These are phyloP conservation scores for Hydrangea macrophylla DNA, from an alignment of 148 eudicot genomes.

Conservation along the genomic window DNA sequence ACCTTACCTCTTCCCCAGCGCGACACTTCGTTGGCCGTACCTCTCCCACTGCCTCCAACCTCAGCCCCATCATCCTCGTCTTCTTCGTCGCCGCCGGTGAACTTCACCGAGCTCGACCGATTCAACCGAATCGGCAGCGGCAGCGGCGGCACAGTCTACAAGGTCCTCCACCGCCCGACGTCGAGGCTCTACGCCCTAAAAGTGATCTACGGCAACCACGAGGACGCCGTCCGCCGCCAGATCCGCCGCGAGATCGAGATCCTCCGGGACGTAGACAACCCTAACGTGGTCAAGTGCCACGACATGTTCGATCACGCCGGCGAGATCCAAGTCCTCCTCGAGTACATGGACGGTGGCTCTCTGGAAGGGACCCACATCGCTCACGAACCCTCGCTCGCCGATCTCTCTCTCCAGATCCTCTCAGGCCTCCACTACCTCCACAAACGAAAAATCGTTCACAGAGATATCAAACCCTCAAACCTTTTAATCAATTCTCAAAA, in stretches of 20 bases:
- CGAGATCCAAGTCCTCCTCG: slow-evolving; percentile 26
- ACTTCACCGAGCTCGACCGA: slow-evolving; percentile 6
- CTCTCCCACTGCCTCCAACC: background rate
- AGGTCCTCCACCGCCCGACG: slow-evolving; percentile 24
- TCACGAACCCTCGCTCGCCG: slow-evolving; percentile 22
- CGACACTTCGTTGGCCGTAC: background rate
- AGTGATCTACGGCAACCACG: slow-evolving; percentile 19
- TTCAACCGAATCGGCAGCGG: slow-evolving; percentile 15
- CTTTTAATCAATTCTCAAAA: slow-evolving; percentile 19
- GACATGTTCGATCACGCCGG: slow-evolving; percentile 25
- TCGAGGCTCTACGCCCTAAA: slow-evolving; percentile 16
- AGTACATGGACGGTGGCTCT: slow-evolving; percentile 36
- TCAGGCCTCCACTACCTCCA: slow-evolving; percentile 30
- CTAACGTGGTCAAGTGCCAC: slow-evolving; percentile 32
- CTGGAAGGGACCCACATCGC: slow-evolving; percentile 16
- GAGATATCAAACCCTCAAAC: slow-evolving; percentile 35
- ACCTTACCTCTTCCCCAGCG: slow-evolving; percentile 6
- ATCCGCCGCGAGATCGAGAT: slow-evolving; percentile 27
- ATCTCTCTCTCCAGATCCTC: slow-evolving; percentile 20
- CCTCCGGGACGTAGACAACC: slow-evolving; percentile 26
- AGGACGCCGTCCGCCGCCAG: slow-evolving; percentile 15
- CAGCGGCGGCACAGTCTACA: slow-evolving; percentile 26
- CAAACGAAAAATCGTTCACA: slow-evolving; percentile 23
- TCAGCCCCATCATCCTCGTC: background rate
- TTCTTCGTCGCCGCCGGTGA: background rate